Base-by-base conservation (phyloP, 805 yeast genomes). In the Hanseniaspora jakobsenii region DNA sequence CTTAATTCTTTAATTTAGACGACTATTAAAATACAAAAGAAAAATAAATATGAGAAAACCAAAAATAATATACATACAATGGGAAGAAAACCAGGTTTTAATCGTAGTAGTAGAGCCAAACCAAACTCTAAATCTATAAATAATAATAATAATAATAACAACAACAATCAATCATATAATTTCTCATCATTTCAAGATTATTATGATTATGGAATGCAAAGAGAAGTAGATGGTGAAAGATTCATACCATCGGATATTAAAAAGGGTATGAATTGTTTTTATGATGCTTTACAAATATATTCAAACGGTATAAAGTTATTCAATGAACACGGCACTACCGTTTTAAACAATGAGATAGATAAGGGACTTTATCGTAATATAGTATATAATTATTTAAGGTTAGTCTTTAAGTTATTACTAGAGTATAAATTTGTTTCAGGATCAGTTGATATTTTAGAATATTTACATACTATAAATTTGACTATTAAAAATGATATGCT, bases 161-260 rank as follows among this genome's bases (percentile, higher is more conserved):
- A 21, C 2, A 9, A 17, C 8, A 12, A 14, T 14, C 21, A 21
- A 12, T 3, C 23, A 14, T 19, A 22, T 14, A 21, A 22, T 13
- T 38, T 38, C 44, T 24, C 35, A 19, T 54, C 55, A 3, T 60
- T 55, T 38, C 55, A 55, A 23, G 64, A 60, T 44, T 61, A 49
- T 35, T 61, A 60, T 36, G 49, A 47, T n/a, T 60, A 56, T 36
- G 65, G 56, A 2, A 54, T 56, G 2, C 51, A 52, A 6, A 49
- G 43, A 35, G 65, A 61, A 47, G 63, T 59, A 37, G 60, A 59
- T 34, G 65, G 60, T n/a, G 64, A 59, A 32, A 52, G 65, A 36
- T 61, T 64, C 63, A 48, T 54, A 5, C 49, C 54, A 3, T 59
- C 62, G 2, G 65, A 61, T 44, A 49, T 60, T 10, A 55, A 55